phyloP scores from a whole-genome alignment of 768 basidiomycete species.

The Strobilomyces confusus region DNA sequence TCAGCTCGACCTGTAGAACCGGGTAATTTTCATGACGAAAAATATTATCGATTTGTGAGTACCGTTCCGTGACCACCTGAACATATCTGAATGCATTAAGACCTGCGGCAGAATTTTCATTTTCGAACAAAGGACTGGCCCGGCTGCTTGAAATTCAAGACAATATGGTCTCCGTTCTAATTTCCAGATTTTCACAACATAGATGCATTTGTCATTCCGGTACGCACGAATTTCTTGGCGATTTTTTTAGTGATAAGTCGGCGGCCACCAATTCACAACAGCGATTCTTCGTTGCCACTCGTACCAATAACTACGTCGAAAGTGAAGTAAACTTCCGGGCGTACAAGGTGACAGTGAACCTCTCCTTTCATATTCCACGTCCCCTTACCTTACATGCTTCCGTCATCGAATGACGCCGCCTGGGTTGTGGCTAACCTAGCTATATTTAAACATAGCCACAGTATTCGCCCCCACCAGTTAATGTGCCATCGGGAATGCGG shows the following conservation, averaged over 20 bases:
- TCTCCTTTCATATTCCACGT: background rate
- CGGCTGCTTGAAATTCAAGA: background rate
- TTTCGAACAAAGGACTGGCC: slow-evolving; percentile 2
- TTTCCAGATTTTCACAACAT: background rate
- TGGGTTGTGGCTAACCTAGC: too few species aligned
- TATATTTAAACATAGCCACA: background rate
- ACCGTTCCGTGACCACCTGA: background rate
- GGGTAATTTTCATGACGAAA: background rate
- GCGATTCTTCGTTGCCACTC: background rate
- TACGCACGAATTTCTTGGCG: background rate
- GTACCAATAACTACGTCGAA: background rate
- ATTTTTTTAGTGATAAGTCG: background rate
- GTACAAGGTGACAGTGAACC: background rate
- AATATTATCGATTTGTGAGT: background rate
- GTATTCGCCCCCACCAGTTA: background rate
- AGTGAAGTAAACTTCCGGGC: background rate
- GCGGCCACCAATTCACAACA: background rate
- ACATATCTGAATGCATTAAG: background rate
- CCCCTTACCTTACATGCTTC: background rate
- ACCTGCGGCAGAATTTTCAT: slow-evolving; percentile 2
- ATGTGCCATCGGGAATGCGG: background rate
- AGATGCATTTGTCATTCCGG: background rate
- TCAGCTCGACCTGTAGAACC: background rate
- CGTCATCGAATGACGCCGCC: too few species aligned
- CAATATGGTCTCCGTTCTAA: background rate